These are phyloP conservation scores for Mychonastes homosphaera DNA, from an alignment of 139 green algal genomes.

Conservation along the genomic window DNA sequence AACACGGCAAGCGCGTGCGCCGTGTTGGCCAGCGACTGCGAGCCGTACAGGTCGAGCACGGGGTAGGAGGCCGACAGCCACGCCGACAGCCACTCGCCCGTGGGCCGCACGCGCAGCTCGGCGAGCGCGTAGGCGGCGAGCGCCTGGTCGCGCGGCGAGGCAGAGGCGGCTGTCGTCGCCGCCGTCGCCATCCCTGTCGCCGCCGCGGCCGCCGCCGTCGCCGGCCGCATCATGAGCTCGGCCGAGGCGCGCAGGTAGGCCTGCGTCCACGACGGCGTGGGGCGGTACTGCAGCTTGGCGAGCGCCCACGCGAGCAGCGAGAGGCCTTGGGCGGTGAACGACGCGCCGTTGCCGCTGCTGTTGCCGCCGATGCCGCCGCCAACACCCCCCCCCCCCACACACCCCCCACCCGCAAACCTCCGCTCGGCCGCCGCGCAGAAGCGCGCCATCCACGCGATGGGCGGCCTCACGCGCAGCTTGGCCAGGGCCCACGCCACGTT, in stretches of 20 bases:
- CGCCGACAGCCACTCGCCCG: constrained; percentile 3
- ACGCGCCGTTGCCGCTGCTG: neutral
- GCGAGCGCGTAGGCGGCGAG: constrained; percentile 5
- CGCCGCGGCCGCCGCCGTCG: neutral
- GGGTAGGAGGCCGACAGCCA: neutral
- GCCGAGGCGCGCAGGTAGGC: neutral
- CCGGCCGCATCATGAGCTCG: neutral
- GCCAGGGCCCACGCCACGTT: constrained; percentile 14
- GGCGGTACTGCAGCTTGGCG: constrained; percentile 13
- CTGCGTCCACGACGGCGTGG: neutral
- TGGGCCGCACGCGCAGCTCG: constrained; percentile 2
- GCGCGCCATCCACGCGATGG: constrained; percentile 1
- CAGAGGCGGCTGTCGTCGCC: neutral
- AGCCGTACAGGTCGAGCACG: constrained; percentile 1
- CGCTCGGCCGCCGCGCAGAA: constrained; percentile 3
- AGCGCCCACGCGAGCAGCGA: constrained; percentile 10
- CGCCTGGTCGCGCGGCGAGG: neutral
- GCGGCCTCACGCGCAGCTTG: constrained; percentile 7
- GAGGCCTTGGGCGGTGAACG: constrained; percentile 8
- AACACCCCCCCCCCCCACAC: neutral
- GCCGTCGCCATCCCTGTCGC: neutral
- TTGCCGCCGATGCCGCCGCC: too few species aligned
- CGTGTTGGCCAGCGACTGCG: constrained; percentile 16
- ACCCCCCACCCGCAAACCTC: neutral
- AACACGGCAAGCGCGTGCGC: constrained; percentile 9